Evolutionary conservation across 257 asterid genomes (phyloP).

Genomic region (Haberlea rhodopensis): DNA sequence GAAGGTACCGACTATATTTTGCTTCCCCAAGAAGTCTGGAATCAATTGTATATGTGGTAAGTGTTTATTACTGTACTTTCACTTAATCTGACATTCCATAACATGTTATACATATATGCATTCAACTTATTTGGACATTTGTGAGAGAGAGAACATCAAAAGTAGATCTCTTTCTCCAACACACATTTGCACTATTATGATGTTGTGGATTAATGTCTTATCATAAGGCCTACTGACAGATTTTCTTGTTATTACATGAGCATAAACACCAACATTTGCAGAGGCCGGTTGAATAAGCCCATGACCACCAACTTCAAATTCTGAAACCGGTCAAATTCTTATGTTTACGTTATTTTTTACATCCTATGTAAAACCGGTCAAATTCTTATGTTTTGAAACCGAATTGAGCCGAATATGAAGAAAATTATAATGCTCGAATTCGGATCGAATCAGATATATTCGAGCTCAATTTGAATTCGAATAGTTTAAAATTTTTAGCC

Average conservation of each 20-base stretch:
- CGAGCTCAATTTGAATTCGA: too few relatives aligned
- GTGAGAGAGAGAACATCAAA: not conserved
- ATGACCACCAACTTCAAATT: too few relatives aligned
- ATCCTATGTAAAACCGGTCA: not conserved
- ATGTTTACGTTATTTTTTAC: too few relatives aligned
- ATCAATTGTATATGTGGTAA: constrained; percentile 74
- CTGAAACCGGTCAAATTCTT: too few relatives aligned
- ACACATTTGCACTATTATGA: not conserved
- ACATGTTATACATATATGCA: not conserved
- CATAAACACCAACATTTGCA: not conserved
- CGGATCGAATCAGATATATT: too few relatives aligned
- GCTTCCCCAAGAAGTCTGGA: constrained; percentile 90
- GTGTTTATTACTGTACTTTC: constrained; percentile 26
- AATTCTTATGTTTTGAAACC: too few relatives aligned
- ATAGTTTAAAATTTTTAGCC: too few relatives aligned
- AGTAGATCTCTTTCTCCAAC: not conserved
- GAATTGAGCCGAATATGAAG: too few relatives aligned
- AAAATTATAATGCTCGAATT: too few relatives aligned
- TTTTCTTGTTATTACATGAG: not conserved
- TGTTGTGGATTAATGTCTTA: not conserved
- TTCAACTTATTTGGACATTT: not conserved
- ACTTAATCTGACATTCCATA: not conserved
- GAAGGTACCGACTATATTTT: constrained; percentile 98
- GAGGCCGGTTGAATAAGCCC: not conserved
- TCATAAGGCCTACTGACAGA: not conserved